Percentiles rank a stretch among this genome's conserved stretches.
Evolutionary conservation across 495 filamentous ascomycete species (phyloP).

Genomic region (Trichoderma parareesei): DNA sequence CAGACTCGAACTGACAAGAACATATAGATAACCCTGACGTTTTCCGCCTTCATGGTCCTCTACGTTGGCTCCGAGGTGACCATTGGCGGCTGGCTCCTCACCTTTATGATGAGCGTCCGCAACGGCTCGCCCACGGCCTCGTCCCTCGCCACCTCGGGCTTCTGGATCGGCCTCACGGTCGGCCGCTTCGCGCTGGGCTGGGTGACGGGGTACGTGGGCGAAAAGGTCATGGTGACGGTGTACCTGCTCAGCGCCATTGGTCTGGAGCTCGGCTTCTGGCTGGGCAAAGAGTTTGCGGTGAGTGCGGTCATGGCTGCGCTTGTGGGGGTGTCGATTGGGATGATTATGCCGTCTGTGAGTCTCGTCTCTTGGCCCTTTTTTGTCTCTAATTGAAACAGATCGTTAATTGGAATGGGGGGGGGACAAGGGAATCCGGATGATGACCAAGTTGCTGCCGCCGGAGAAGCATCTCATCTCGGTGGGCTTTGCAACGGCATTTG

Average conservation of each 20-base stretch:
- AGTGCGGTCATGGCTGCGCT: constrained; percentile 3
- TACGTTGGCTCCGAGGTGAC: constrained; percentile 81
- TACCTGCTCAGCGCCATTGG: constrained; percentile 57
- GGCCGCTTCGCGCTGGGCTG: constrained; percentile 67
- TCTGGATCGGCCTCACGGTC: constrained; percentile 75
- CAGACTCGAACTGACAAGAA: constrained; percentile 13
- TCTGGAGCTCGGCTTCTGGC: constrained; percentile 74
- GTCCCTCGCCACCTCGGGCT: constrained; percentile 75
- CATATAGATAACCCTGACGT: constrained; percentile 49
- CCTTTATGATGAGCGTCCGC: constrained; percentile 72
- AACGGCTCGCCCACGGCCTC: constrained; percentile 60
- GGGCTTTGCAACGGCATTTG: constrained; percentile 76
- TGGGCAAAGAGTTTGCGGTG: constrained; percentile 24
- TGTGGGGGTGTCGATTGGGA: neutral
- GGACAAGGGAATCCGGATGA: neutral
- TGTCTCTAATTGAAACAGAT: neutral
- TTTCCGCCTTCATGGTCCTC: constrained; percentile 64
- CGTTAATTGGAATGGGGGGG: neutral
- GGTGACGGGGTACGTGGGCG: constrained; percentile 60
- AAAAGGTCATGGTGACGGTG: constrained; percentile 51
- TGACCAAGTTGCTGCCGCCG: constrained; percentile 66
- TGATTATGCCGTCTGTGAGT: constrained; percentile 7
- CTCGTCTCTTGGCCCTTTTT: too few relatives aligned
- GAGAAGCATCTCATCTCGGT: constrained; percentile 77
- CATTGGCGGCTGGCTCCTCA: constrained; percentile 81